Conservation (phyloP, 495 filamentous ascomycete species). For the Penicillium odoratum region DNA sequence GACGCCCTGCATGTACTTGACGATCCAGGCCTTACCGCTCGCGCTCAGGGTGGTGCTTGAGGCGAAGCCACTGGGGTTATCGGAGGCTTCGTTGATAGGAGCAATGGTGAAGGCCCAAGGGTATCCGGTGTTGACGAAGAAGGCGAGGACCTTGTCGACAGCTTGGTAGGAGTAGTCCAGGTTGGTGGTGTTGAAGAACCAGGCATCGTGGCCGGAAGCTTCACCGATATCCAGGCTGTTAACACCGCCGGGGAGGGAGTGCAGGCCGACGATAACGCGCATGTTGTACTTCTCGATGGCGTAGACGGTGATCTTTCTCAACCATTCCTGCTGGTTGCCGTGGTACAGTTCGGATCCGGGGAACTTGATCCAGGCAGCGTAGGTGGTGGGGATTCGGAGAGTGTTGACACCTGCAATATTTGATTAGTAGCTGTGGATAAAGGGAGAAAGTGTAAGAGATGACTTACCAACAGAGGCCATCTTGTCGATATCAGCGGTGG, state of each 20-base stretch:
- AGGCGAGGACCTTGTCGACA: conserved; percentile 23
- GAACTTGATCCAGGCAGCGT: conserved; percentile 24
- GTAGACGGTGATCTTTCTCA: conserved; percentile 26
- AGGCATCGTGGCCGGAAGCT: conserved; percentile 24
- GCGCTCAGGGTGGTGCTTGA: conserved; percentile 8
- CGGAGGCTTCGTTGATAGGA: conserved; percentile 27
- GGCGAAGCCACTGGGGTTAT: conserved; percentile 8
- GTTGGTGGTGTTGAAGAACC: conserved; percentile 30
- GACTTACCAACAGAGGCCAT: conserved; percentile 15
- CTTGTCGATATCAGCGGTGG: conserved; percentile 27
- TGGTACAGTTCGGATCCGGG: conserved; percentile 32
- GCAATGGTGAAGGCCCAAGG: conserved; percentile 24
- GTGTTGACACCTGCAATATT: conserved; percentile 3
- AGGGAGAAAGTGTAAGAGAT: not conserved
- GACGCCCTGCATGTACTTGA: conserved; percentile 12
- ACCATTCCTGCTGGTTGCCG: conserved; percentile 25
- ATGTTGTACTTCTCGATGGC: conserved; percentile 29
- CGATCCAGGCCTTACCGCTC: conserved; percentile 17
- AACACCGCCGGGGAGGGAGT: conserved; percentile 28
- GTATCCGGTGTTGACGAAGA: conserved; percentile 21
- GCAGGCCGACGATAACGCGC: conserved; percentile 31
- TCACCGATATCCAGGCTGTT: conserved; percentile 30
- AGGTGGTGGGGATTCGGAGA: conserved; percentile 15
- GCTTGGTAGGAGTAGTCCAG: conserved; percentile 26
- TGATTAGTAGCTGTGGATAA: not conserved